Percentiles rank a stretch among this genome's conserved stretches.
Conservation (phyloP, 345 rosid species). For the Salix brachista region DNA sequence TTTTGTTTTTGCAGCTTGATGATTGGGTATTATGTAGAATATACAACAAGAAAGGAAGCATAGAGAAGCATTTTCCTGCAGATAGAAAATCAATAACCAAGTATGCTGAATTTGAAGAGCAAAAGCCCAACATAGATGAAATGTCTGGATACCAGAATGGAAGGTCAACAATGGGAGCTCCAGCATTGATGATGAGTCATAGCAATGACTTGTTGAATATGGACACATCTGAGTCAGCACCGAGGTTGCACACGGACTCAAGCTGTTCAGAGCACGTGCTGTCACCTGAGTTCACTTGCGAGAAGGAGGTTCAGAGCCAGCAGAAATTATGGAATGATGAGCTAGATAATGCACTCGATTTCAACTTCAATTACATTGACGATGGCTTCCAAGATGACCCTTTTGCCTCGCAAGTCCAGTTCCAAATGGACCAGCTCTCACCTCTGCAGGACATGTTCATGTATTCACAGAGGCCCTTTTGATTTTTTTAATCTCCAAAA, state of each 20-base stretch:
- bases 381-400: slow-evolving; percentile 43
- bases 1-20: slow-evolving; percentile 53
- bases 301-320: slow-evolving; percentile 59
- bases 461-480: slow-evolving; percentile 24
- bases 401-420: slow-evolving; percentile 42
- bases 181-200: not conserved
- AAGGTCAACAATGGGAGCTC: not conserved
- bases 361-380: slow-evolving; percentile 35
- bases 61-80: slow-evolving; percentile 42
- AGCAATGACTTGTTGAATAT: slow-evolving; percentile 5
- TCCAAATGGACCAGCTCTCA: slow-evolving; percentile 38
- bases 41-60: slow-evolving; percentile 76
- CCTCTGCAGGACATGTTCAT: slow-evolving; percentile 36
- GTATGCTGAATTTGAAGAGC: slow-evolving; percentile 27
- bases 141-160: not conserved
- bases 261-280: slow-evolving; percentile 67
- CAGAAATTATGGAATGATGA: slow-evolving; percentile 33
- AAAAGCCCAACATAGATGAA: slow-evolving; percentile 33
- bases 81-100: slow-evolving; percentile 19
- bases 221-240: slow-evolving; percentile 57
- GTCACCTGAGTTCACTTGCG: slow-evolving; percentile 46
- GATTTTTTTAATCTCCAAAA: not conserved
- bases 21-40: slow-evolving; percentile 83
- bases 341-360: slow-evolving; percentile 23
- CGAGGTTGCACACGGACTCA: slow-evolving; percentile 54